These are phyloP conservation scores for Ulota crispa DNA, from an alignment of 225 moss, liverwort and hornwort species.

Conservation along the genomic window DNA sequence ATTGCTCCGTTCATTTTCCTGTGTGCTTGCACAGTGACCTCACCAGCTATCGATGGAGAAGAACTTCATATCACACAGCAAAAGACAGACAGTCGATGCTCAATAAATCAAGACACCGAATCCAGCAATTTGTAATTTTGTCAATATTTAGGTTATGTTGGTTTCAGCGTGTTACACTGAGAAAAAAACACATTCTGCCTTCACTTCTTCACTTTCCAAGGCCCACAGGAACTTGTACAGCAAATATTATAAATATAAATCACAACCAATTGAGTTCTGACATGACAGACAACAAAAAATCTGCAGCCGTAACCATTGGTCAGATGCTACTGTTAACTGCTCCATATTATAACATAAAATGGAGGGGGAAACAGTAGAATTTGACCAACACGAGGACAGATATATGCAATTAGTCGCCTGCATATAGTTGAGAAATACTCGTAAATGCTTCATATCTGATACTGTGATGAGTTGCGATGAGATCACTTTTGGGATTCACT, in stretches of 20 bases:
- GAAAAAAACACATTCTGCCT: neutral
- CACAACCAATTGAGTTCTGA: neutral
- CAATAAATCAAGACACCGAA: neutral
- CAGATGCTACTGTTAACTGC: neutral
- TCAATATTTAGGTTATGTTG: neutral
- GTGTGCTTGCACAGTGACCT: conserved; percentile 32
- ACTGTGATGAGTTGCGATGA: neutral
- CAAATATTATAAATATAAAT: too few relatives aligned
- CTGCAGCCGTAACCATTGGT: neutral
- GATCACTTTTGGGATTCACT: neutral
- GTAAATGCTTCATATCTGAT: neutral
- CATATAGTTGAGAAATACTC: neutral
- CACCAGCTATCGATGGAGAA: conserved; percentile 32
- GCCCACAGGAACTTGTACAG: neutral
- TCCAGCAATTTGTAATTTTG: neutral
- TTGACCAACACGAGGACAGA: neutral
- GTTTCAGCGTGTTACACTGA: neutral
- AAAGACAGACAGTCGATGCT: neutral
- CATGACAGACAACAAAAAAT: neutral
- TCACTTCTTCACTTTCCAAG: neutral
- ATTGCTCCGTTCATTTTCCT: conserved; percentile 55
- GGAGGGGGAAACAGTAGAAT: neutral
- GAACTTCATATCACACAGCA: conserved; percentile 36
- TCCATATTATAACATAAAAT: neutral
- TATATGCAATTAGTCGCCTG: neutral